A percentile compares a stretch with the other conserved stretches of the same genome.
Evolutionary conservation across 2,329 filamentous ascomycete genomes (phyloP).

Genomic region (Ascochyta viciae-villosae): DNA sequence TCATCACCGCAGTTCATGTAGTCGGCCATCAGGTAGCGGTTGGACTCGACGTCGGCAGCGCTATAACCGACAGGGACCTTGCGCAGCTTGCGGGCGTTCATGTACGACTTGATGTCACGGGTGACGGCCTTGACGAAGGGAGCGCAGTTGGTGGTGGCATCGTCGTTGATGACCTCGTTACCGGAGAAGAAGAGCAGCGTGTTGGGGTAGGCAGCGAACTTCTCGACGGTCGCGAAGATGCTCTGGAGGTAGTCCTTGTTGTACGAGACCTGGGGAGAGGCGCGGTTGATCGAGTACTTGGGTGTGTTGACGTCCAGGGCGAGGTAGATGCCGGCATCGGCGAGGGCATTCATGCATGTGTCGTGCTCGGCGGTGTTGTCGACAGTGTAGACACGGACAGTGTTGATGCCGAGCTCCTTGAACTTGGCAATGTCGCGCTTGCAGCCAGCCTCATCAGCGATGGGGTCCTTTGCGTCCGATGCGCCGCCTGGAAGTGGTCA

Average conservation of each 20-base stretch:
- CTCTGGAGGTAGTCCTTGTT: constrained; percentile 85
- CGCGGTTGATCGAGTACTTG: constrained; percentile 85
- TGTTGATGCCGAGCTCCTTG: constrained; percentile 87
- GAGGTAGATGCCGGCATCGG: constrained; percentile 88
- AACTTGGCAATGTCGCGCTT: constrained; percentile 82
- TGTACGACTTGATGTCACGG: constrained; percentile 82
- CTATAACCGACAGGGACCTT: constrained; percentile 80
- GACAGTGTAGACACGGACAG: constrained; percentile 88
- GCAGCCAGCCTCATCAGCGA: constrained; percentile 74
- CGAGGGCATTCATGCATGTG: constrained; percentile 81
- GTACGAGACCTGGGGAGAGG: constrained; percentile 76
- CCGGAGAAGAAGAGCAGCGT: constrained; percentile 84
- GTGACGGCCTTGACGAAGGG: constrained; percentile 77
- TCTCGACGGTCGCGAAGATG: constrained; percentile 87
- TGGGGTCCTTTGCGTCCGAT: constrained; percentile 72
- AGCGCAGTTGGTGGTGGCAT: constrained; percentile 67
- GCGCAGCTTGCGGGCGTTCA: constrained; percentile 72
- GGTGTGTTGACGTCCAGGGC: constrained; percentile 93
- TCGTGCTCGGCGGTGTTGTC: constrained; percentile 86
- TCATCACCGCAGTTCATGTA: constrained; percentile 95
- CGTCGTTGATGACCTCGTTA: constrained; percentile 78
- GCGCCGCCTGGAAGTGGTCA: constrained; percentile 59
- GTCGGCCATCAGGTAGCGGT: constrained; percentile 83
- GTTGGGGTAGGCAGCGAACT: constrained; percentile 83
- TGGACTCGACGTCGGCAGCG: constrained; percentile 82